These are phyloP conservation scores for Parsonsia alboflavescens DNA, from an alignment of 257 asterid species.

Conservation along the genomic window DNA sequence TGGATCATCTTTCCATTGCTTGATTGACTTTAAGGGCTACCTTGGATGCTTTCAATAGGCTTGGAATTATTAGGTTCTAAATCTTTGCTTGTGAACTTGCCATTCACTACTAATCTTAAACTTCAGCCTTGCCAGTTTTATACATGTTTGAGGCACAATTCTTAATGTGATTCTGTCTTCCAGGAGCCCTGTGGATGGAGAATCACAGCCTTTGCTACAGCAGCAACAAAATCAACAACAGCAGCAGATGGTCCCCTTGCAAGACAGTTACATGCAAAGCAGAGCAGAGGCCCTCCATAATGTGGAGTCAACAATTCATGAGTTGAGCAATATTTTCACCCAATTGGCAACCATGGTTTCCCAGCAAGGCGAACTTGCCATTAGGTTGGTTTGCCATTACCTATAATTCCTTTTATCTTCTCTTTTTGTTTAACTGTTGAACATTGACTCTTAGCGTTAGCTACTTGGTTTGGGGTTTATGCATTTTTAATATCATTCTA, in stretches of 20 bases:
- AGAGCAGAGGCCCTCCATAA: slow-evolving; percentile 75
- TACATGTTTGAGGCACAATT: neutral
- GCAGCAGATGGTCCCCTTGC: slow-evolving; percentile 75
- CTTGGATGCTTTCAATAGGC: neutral
- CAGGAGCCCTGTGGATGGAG: slow-evolving; percentile 74
- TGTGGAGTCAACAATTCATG: slow-evolving; percentile 84
- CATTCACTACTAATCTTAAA: neutral
- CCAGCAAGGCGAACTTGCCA: slow-evolving; percentile 85
- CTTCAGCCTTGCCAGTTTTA: neutral
- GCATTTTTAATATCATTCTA: neutral
- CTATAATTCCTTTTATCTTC: neutral
- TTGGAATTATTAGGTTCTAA: neutral
- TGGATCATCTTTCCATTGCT: neutral
- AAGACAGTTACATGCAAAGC: slow-evolving; percentile 58
- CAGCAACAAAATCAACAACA: slow-evolving; percentile 80
- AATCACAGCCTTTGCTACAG: slow-evolving; percentile 73
- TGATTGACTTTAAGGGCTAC: neutral
- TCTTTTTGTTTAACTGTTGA: neutral
- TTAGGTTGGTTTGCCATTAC: slow-evolving; percentile 39
- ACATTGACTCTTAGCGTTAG: neutral
- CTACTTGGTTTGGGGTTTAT: neutral
- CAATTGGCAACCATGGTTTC: slow-evolving; percentile 90
- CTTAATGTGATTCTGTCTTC: slow-evolving; percentile 3
- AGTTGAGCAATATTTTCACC: slow-evolving; percentile 76
- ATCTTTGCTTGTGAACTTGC: neutral